A percentile compares a stretch with the other conserved stretches of the same genome.
Evolutionary conservation across 164 flowering plant genomes (phyloP).

Genomic region (Vitis vinifera): ASM3070453v1 NC_081819.1:17598501-17599000

Average conservation of each 20-base stretch:
- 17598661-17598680: not conserved
- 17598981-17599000: not conserved
- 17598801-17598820: conserved; percentile 85
- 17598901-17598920: conserved; percentile 77
- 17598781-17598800: conserved; percentile 67
- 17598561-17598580: conserved; percentile 92
- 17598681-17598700: conserved; percentile 63
- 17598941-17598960: not conserved
- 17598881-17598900: conserved; percentile 70
- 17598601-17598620: not conserved
- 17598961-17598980: not conserved
- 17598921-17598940: not conserved
- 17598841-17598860: conserved; percentile 63
- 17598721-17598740: conserved; percentile 50
- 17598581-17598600: conserved; percentile 72
- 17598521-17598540: conserved; percentile 61
- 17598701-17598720: conserved; percentile 77
- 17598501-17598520: conserved; percentile 44
- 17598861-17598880: conserved; percentile 63
- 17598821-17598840: conserved; percentile 94
- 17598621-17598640: not conserved
- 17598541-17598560: conserved; percentile 82
- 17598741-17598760: conserved; percentile 23
- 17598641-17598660: not conserved
- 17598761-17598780: conserved; percentile 52